phyloP scores from a whole-genome alignment of 2,329 filamentous ascomycete genomes.

The Coniosporium tulheliwenetii region DNA sequence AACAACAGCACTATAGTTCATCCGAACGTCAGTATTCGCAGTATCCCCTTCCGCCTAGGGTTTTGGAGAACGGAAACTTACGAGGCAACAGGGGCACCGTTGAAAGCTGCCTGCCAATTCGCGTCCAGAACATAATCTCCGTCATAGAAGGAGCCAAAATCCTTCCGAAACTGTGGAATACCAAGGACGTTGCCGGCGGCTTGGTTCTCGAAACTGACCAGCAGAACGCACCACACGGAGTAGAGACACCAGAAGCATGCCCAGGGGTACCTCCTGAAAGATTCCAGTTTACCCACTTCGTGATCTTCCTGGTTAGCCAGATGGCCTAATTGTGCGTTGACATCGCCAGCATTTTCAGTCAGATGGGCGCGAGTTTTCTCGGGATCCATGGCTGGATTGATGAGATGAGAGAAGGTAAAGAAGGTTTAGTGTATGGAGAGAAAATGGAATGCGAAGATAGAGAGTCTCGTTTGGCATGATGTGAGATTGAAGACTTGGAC shows the following conservation, averaged over 20 bases:
- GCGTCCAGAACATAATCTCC: conserved; percentile 24
- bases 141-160: conserved; percentile 24
- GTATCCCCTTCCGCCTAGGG: background rate
- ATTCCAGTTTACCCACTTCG: conserved; percentile 11
- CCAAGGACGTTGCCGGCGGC: conserved; percentile 25
- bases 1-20: no score
- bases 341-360: no score
- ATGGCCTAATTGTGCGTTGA: no score
- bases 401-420: no score
- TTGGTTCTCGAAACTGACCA: conserved; percentile 26
- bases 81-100: conserved; percentile 25
- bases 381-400: no score
- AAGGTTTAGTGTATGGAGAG: no score
- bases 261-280: conserved; percentile 13
- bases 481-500: no score
- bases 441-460: no score
- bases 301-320: conserved; percentile 6
- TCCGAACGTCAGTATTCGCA: no score
- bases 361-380: no score
- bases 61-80: conserved; percentile 6
- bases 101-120: conserved; percentile 29
- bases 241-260: conserved; percentile 22
- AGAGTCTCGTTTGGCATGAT: no score
- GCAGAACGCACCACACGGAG: conserved; percentile 23
- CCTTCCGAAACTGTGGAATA: conserved; percentile 28